Conservation (phyloP, 2,329 filamentous ascomycete species). For the Simplicillium sp. region DNA sequence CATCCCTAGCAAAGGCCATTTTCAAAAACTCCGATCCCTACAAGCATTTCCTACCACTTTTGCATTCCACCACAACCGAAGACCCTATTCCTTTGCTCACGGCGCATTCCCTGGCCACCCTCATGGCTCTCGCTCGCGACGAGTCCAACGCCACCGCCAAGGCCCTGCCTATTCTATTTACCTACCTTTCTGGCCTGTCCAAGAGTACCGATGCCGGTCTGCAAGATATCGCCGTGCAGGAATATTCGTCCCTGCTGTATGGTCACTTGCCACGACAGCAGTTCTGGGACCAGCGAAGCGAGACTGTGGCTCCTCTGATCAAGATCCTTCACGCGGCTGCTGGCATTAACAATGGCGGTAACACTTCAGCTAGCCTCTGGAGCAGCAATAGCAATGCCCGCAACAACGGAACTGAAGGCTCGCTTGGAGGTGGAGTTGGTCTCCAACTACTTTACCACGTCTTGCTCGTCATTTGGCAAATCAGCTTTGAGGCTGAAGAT, state of each 20-base stretch:
- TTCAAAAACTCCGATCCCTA: constrained; percentile 71
- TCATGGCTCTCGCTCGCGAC: constrained; percentile 62
- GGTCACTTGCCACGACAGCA: constrained; percentile 64
- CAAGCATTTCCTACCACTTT: constrained; percentile 73
- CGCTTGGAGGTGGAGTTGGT: constrained; percentile 71
- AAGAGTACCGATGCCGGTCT: constrained; percentile 81
- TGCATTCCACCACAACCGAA: constrained; percentile 64
- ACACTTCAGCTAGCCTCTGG: constrained; percentile 51
- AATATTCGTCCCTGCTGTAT: constrained; percentile 78
- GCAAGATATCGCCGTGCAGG: constrained; percentile 91
- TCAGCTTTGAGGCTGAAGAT: constrained; percentile 81
- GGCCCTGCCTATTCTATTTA: constrained; percentile 73
- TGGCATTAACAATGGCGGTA: constrained; percentile 57
- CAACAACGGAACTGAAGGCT: constrained; percentile 52
- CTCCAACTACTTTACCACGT: constrained; percentile 92
- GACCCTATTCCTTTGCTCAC: constrained; percentile 85
- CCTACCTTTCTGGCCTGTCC: constrained; percentile 74
- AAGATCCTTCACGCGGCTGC: constrained; percentile 75
- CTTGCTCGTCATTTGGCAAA: constrained; percentile 87
- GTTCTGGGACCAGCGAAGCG: constrained; percentile 85
- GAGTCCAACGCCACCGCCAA: constrained; percentile 58
- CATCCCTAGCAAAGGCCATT: constrained; percentile 66
- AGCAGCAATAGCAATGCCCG: constrained; percentile 43
- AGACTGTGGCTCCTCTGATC: constrained; percentile 75
- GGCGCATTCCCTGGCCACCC: constrained; percentile 72